These are phyloP conservation scores for Akanthomyces dipterigenus DNA, from an alignment of 2,329 filamentous ascomycete genomes.

Conservation along the genomic window DNA sequence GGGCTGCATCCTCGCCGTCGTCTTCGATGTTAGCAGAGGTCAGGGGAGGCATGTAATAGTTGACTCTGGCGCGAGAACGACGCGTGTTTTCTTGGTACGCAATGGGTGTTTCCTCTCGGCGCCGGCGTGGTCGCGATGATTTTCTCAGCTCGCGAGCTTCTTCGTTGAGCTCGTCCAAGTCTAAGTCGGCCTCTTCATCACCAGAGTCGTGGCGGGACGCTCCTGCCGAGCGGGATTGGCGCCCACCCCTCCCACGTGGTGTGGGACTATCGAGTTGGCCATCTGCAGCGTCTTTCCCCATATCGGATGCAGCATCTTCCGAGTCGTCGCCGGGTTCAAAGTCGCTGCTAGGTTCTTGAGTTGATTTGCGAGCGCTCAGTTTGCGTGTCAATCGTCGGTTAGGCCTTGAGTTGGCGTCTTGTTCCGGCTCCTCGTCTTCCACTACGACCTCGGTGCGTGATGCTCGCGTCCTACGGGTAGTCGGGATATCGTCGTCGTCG, in stretches of 20 bases:
- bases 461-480: slow-evolving; percentile 40
- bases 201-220: slow-evolving; percentile 46
- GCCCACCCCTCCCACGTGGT: slow-evolving; percentile 39
- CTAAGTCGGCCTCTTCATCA: slow-evolving; percentile 52
- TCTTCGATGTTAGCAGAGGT: slow-evolving; percentile 57
- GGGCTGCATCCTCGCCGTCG: slow-evolving; percentile 59
- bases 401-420: slow-evolving; percentile 24
- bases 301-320: slow-evolving; percentile 43
- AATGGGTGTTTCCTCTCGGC: slow-evolving; percentile 47
- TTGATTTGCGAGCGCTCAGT: slow-evolving; percentile 35
- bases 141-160: slow-evolving; percentile 57
- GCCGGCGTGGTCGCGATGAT: slow-evolving; percentile 45
- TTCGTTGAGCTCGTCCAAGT: slow-evolving; percentile 58
- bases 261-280: slow-evolving; percentile 43
- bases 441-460: slow-evolving; percentile 25
- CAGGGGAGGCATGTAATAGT: slow-evolving; percentile 80
- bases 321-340: slow-evolving; percentile 56
- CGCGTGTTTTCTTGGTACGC: slow-evolving; percentile 51
- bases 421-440: slow-evolving; percentile 23
- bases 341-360: slow-evolving; percentile 52
- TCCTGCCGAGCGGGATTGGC: slow-evolving; percentile 36
- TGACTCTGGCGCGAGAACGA: slow-evolving; percentile 55
- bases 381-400: slow-evolving; percentile 43
- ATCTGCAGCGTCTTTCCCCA: slow-evolving; percentile 33
- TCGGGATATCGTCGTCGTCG: slow-evolving; percentile 43